Percentiles rank a stretch among this genome's conserved stretches.
These are phyloP conservation scores for Microbotryomycetes sp. DNA, from an alignment of 1,284 basidiomycete species.

Conservation along the genomic window DNA sequence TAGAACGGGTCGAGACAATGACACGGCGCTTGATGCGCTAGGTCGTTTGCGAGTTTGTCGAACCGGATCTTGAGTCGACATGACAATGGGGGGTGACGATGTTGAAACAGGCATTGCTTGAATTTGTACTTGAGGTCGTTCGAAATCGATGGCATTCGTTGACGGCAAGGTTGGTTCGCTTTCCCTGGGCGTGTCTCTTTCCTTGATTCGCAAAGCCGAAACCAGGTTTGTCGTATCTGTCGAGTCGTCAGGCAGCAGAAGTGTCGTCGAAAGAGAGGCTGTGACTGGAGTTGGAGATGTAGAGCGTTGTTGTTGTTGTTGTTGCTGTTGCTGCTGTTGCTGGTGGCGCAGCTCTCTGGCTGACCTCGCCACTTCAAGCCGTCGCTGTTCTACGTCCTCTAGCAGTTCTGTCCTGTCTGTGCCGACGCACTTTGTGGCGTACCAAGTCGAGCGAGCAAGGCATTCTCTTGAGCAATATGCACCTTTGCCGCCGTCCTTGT, in stretches of 20 bases:
- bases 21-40: not conserved
- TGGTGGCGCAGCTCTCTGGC: slow-evolving; percentile 6
- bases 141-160: not conserved
- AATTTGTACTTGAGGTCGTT: not conserved
- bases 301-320: not conserved
- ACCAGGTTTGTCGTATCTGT: slow-evolving; percentile 6
- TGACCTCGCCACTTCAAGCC: not conserved
- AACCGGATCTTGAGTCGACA: too few species aligned
- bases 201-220: slow-evolving; percentile 16
- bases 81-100: not conserved
- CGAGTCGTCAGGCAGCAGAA: too few species aligned
- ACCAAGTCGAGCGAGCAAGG: slow-evolving; percentile 12
- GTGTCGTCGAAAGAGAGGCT: too few species aligned
- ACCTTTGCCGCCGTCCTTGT: slow-evolving; percentile 2
- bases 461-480: slow-evolving; percentile 19
- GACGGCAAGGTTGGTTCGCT: not conserved
- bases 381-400: slow-evolving; percentile 21
- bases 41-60: not conserved
- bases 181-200: not conserved
- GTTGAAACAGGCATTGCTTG: not conserved
- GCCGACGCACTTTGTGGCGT: not conserved
- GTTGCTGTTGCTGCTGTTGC: not conserved
- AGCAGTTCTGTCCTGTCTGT: slow-evolving; percentile 14
- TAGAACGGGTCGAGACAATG: too few species aligned
- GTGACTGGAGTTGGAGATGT: not conserved